These are phyloP conservation scores for Dioscorea dumetorum DNA, from an alignment of 106 monocot genomes.

Conservation along the genomic window DNA sequence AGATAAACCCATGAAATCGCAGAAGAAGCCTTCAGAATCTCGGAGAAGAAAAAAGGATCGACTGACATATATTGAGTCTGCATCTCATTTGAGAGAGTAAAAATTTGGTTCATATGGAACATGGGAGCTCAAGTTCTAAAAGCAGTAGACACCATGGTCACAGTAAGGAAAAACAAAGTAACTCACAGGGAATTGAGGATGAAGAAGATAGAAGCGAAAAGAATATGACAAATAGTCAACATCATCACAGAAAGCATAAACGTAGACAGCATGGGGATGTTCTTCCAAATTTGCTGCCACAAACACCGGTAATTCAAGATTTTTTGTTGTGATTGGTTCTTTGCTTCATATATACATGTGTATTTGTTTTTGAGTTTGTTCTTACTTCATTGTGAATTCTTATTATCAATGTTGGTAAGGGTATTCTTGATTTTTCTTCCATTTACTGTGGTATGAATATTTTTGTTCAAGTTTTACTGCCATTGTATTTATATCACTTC, in stretches of 20 bases:
- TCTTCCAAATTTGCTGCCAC: constrained; percentile 25
- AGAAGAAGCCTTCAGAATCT: constrained; percentile 11
- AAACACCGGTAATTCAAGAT: constrained; percentile 60
- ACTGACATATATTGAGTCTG: constrained; percentile 4
- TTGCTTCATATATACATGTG: neutral
- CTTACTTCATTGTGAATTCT: neutral
- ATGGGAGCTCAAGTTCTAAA: constrained; percentile 32
- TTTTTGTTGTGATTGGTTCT: constrained; percentile 55
- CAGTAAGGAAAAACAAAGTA: constrained; percentile 40
- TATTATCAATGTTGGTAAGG: neutral
- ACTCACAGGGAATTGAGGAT: constrained; percentile 22
- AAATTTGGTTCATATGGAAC: constrained; percentile 10
- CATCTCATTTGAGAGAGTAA: constrained; percentile 19
- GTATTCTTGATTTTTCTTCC: neutral
- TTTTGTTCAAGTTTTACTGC: too few species aligned
- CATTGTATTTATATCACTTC: too few species aligned
- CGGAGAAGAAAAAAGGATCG: constrained; percentile 9
- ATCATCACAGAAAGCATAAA: constrained; percentile 44
- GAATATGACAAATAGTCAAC: constrained; percentile 25
- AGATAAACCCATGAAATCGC: constrained; percentile 13
- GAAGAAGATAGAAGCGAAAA: constrained; percentile 34
- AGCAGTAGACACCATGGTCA: constrained; percentile 30
- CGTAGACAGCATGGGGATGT: constrained; percentile 34
- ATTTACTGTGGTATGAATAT: too few species aligned
- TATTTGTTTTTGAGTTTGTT: neutral